Evolutionary conservation across 2,329 filamentous ascomycete species (phyloP), one percentile per base, ranked within the genome.

Genomic region (Paraconiothyrium brasiliense): DNA sequence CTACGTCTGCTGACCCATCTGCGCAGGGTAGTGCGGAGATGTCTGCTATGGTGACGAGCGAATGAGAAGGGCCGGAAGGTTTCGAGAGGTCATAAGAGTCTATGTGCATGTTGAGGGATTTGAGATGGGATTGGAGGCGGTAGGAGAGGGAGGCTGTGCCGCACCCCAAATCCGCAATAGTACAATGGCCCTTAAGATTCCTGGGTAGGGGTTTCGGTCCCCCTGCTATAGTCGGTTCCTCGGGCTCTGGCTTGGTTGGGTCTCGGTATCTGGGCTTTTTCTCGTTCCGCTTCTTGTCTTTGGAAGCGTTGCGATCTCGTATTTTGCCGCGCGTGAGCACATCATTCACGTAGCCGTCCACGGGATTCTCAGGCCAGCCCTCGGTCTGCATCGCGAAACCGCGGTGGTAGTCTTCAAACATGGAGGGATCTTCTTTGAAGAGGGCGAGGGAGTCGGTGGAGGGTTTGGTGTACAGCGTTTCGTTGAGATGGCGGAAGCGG

Each of bases 361-460:
- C 93, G 0, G 95, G 95, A 80, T 99, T 99, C 75, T 94, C 92
- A 8, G 95, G 95, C 95, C 95, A 99, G 2, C 94, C 91, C 74
- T 92, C 90, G 61, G 98, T 95, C 81, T 99, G 95, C 57, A 94
- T 92, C 1, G 94, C 91, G 85, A 99, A 99, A 37, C 95, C 95
- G 63, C 93, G 90, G 81, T 99, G 95, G 80, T 99, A 99, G 80
- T 98, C 94, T 69, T 88, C 86, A 81, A 98, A 99, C 86, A 98
- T 94, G 75, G 97, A 92, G 0, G 95, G 95, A 54, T 92, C 92
- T 37, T 91, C 84, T 55, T 87, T 84, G 83, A 99, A 98, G 27
- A 98, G 88, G 54, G 86, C 82, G 69, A 95, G 88, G n/a, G 95
- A 92, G 67, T 95, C 89, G 39, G 84, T 84, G 0, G 95, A 99